phyloP scores from a whole-genome alignment of 306 rosid species.

The Corylus heterophylla region DNA sequence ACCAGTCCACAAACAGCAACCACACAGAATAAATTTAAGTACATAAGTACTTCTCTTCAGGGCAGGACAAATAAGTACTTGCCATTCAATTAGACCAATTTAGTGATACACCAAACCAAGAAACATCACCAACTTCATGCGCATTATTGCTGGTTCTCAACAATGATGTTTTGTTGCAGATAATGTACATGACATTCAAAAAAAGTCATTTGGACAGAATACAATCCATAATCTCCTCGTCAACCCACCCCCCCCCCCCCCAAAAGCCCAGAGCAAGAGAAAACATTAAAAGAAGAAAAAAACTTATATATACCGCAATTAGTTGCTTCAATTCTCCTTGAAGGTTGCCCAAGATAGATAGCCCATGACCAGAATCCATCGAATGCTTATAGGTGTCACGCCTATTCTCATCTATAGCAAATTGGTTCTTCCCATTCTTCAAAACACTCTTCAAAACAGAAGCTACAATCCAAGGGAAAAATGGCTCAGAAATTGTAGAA shows the following conservation, averaged over 20 bases:
- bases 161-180: not conserved
- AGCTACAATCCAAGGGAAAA: conserved; percentile 50
- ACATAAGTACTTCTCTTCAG: not conserved
- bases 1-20: not conserved
- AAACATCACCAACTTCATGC: not conserved
- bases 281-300: not conserved
- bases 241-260: not conserved
- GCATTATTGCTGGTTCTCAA: not conserved
- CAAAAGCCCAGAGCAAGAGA: not conserved
- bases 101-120: not conserved
- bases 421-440: conserved; percentile 79
- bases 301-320: conserved; percentile 51
- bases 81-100: not conserved
- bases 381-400: conserved; percentile 67
- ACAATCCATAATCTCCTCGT: not conserved
- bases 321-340: conserved; percentile 72
- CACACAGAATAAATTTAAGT: not conserved
- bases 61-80: too few relatives aligned
- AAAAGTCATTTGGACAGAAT: not conserved
- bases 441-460: conserved; percentile 77
- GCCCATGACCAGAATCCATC: conserved; percentile 39
- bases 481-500: not conserved
- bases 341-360: conserved; percentile 42
- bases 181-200: not conserved
- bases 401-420: conserved; percentile 74